Evolutionary conservation across 2,329 filamentous ascomycete species (phyloP).

Genomic region (Chaetomiaceae sp.): DNA sequence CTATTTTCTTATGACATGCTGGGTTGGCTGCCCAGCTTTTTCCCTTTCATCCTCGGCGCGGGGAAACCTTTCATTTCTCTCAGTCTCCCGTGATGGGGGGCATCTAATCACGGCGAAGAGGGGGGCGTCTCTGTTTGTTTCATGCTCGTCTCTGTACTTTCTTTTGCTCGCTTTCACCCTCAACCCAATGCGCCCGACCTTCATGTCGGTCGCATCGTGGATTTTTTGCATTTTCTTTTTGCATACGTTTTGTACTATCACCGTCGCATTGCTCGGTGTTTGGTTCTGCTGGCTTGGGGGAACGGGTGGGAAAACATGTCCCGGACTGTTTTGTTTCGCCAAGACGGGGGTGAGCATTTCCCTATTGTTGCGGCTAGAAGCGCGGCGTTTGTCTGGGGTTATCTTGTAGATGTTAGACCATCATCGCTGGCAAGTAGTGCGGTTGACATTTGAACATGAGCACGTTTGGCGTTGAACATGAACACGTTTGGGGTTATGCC

Average conservation of each 20-base stretch:
- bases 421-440: neutral
- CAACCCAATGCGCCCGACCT: too few relatives aligned
- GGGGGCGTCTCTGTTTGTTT: neutral
- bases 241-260: neutral
- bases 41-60: slow-evolving; percentile 12
- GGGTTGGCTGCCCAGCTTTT: neutral
- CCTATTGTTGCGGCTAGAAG: slow-evolving; percentile 1
- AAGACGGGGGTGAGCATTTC: neutral
- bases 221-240: too few relatives aligned
- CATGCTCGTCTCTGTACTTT: neutral
- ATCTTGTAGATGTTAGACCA: slow-evolving; percentile 6
- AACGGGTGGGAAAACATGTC: neutral
- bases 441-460: too few relatives aligned
- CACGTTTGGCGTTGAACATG: too few relatives aligned
- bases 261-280: slow-evolving; percentile 6
- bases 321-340: neutral
- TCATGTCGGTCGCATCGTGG: too few relatives aligned
- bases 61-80: neutral
- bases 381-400: slow-evolving; percentile 7
- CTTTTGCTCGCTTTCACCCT: too few relatives aligned
- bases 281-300: neutral
- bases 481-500: too few relatives aligned
- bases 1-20: too few relatives aligned
- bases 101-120: neutral
- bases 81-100: too few relatives aligned